Evolutionary conservation across 495 filamentous ascomycete genomes (phyloP).

Genomic region (Baudoinia panamericana): DNA sequence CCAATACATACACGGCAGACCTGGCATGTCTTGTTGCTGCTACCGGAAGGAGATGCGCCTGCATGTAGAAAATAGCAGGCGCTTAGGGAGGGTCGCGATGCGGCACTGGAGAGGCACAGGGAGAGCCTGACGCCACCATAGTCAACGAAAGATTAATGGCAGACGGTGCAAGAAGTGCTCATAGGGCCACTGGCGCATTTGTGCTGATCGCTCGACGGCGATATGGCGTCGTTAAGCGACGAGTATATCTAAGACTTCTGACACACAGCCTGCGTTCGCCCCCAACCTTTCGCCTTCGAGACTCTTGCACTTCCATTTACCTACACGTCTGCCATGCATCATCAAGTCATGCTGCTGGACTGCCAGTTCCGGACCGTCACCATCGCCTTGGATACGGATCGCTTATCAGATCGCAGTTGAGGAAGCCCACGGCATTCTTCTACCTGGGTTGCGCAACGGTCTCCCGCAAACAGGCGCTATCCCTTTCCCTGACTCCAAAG

Average conservation of each 20-base stretch:
- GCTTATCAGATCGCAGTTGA: no score
- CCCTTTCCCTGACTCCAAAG: background rate
- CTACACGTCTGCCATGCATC: background rate
- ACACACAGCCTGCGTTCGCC: no score
- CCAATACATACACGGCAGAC: conserved; percentile 58
- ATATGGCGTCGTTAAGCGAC: background rate
- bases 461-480: background rate
- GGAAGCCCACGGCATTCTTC: no score
- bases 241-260: background rate
- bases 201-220: background rate
- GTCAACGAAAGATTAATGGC: background rate
- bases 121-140: background rate
- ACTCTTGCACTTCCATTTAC: background rate
- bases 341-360: background rate
- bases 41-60: background rate
- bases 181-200: background rate
- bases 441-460: no score
- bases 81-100: background rate
- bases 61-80: background rate
- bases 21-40: conserved; percentile 53
- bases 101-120: background rate
- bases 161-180: background rate
- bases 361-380: background rate
- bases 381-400: background rate
- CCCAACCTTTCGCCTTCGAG: no score